Evolutionary conservation across 2,329 filamentous ascomycete genomes (phyloP).

Genomic region (Penicillium sp.): DNA sequence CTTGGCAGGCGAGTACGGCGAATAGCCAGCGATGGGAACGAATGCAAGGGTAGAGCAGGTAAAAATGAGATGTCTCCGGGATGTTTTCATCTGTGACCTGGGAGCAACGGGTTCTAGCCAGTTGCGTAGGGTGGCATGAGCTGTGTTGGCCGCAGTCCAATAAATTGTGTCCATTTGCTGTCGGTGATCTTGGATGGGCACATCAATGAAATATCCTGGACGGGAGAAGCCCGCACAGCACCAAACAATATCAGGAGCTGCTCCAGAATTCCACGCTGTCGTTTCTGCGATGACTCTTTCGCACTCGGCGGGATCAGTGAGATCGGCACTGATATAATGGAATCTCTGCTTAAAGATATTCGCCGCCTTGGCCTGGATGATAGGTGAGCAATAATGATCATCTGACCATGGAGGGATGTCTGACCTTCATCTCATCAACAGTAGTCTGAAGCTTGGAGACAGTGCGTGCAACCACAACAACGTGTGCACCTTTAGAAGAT

Average conservation of each 20-base stretch:
- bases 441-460: constrained; percentile 70
- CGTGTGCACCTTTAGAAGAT: constrained; percentile 76
- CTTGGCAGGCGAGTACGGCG: constrained; percentile 79
- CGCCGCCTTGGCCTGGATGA: constrained; percentile 60
- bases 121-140: constrained; percentile 70
- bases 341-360: constrained; percentile 70
- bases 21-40: constrained; percentile 76
- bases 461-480: constrained; percentile 81
- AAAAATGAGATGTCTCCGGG: constrained; percentile 74
- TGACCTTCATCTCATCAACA: constrained; percentile 63
- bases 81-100: constrained; percentile 33
- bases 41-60: constrained; percentile 76
- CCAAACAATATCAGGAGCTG: constrained; percentile 82
- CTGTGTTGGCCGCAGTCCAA: constrained; percentile 81
- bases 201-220: constrained; percentile 76
- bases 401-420: constrained; percentile 7
- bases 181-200: constrained; percentile 63
- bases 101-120: constrained; percentile 60
- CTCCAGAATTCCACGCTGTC: constrained; percentile 72
- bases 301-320: constrained; percentile 69
- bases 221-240: constrained; percentile 74
- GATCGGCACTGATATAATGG: constrained; percentile 78
- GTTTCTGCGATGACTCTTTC: constrained; percentile 67
- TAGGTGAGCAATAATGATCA: constrained; percentile 18
- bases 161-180: constrained; percentile 91